Conservation (phyloP, 148 eudicot genomes). For the Vaccinium macrocarpon region DNA sequence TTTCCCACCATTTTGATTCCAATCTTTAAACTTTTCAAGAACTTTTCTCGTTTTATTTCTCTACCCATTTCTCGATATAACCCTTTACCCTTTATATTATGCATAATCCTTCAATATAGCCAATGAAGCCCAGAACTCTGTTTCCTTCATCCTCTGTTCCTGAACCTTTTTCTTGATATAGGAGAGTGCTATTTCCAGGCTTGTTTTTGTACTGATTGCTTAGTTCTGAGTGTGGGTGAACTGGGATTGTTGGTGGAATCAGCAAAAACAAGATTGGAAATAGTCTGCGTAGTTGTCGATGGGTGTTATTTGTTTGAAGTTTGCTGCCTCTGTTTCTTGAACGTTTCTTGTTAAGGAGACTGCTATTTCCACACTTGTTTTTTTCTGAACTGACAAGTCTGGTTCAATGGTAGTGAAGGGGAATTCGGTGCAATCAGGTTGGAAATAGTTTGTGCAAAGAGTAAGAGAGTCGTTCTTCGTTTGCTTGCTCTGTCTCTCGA, state of each 20-base stretch:
- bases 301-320: no score
- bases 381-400: no score
- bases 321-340: no score
- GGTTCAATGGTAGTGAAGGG: no score
- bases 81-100: background rate
- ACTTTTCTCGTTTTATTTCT: background rate
- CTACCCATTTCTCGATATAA: background rate
- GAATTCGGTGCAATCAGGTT: no score
- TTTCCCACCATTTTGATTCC: background rate
- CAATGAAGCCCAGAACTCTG: background rate
- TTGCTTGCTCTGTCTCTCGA: no score
- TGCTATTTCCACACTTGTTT: no score
- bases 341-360: no score
- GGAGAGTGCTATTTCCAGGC: conserved; percentile 48
- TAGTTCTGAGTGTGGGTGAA: background rate
- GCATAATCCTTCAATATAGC: background rate
- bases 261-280: background rate
- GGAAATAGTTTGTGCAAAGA: no score
- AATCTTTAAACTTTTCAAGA: background rate
- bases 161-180: background rate
- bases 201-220: conserved; percentile 41
- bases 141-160: background rate
- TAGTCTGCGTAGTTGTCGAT: no score
- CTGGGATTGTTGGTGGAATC: background rate
- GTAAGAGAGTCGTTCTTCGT: no score